Base-by-base conservation (phyloP, 2,329 filamentous ascomycete species). In the Hypoxylon sp. region DNA sequence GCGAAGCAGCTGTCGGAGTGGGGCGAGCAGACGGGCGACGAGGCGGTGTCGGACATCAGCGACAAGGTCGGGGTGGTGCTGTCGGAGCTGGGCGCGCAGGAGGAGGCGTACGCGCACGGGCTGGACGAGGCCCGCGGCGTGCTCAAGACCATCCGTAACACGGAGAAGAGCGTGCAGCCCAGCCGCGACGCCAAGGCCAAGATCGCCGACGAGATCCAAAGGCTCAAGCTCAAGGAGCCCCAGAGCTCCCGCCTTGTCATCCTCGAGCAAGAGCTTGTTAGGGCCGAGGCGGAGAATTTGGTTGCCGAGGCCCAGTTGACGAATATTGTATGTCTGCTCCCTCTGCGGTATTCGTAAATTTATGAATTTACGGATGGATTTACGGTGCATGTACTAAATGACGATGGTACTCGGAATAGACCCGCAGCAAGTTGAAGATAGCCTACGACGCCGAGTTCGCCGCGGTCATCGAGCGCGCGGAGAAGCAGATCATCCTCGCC, bases 251-350 rank as follows among this genome's bases (percentile, higher is more conserved):
- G 89, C 78, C 84, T 98, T 61, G 90, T 93, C 37, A 91, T 91
- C 21, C 86, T 98, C 59, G 96, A 99, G 84, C 96, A 99, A 84
- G 96, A 98, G 84, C 89, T 99, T 58, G 94, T 99, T 58, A 88
- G 96, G 72, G 94, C 95, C 24, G 96, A 99, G 85, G 96, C 96
- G 2, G 94, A 98, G 84, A 97, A 93, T 76, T 82, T 99, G 65
- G 96, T 99, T 54, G 96, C 96, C 1, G 96, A 99, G 82, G 96
- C 96, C 21, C 96, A 99, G 81, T 86, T 99, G 79, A 95, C 92
- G 77, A 99, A 99, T 80, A 90, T 97, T 74, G 93, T 97, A 84
- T 67, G 91, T 87, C n/a, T 3, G 24, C 17, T 15, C 31, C n/a
- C 48, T 21, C 24, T 27, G 24, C 3, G 24, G 24, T 27, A 27